phyloP scores from a whole-genome alignment of 192 early-diverging fungal species.

The Dispira parvispora region DNA sequence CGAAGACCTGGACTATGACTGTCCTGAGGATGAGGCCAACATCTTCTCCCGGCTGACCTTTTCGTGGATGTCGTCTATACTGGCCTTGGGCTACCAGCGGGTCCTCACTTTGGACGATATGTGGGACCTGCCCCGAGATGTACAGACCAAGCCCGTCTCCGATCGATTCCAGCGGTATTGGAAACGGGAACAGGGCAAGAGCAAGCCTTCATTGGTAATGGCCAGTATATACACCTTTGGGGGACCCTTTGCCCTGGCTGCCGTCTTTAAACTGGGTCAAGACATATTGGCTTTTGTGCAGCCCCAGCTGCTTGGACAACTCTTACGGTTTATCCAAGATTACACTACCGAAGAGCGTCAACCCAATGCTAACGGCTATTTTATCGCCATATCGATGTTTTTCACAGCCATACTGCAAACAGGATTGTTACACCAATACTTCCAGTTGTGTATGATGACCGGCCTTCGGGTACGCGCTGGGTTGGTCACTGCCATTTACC shows the following conservation, averaged over 20 bases:
- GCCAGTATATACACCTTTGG: slow-evolving; percentile 46
- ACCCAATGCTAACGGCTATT: slow-evolving; percentile 54
- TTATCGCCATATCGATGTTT: slow-evolving; percentile 72
- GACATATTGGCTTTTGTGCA: slow-evolving; percentile 65
- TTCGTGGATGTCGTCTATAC: slow-evolving; percentile 78
- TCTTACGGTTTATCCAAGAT: slow-evolving; percentile 47
- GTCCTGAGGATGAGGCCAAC: slow-evolving; percentile 64
- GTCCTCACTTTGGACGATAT: slow-evolving; percentile 58
- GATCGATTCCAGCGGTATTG: slow-evolving; percentile 46
- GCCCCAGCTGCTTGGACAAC: slow-evolving; percentile 53
- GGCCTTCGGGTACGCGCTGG: slow-evolving; percentile 61
- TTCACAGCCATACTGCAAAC: slow-evolving; percentile 55
- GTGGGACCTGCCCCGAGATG: slow-evolving; percentile 40
- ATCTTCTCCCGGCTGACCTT: slow-evolving; percentile 73
- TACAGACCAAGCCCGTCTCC: slow-evolving; percentile 39
- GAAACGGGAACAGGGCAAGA: slow-evolving; percentile 48
- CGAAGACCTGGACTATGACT: slow-evolving; percentile 17
- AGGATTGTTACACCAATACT: slow-evolving; percentile 72
- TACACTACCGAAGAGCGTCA: slow-evolving; percentile 34
- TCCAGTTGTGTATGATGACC: slow-evolving; percentile 61
- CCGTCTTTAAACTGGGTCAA: slow-evolving; percentile 56
- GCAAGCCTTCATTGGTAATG: slow-evolving; percentile 49
- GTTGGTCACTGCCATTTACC: slow-evolving; percentile 66
- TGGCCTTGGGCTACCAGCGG: slow-evolving; percentile 60
- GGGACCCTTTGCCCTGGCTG: slow-evolving; percentile 46